Evolutionary conservation across 805 yeast species (phyloP).

Genomic region (Wickerhamiella australiensis): DNA sequence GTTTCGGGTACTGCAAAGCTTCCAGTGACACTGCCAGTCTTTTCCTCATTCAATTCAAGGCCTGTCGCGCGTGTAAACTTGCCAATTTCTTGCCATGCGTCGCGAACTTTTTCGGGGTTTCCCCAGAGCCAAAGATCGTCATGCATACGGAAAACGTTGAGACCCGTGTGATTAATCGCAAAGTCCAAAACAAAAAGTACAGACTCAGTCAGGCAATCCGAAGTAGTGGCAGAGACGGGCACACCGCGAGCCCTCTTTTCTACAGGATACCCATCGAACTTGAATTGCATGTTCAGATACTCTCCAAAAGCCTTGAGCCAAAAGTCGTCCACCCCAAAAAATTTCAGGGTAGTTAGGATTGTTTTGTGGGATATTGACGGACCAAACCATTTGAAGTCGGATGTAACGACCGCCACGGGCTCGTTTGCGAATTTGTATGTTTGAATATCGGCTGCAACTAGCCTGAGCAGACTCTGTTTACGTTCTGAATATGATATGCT

Average conservation of each 20-base stretch:
- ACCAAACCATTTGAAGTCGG: conserved; percentile 13
- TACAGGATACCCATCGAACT: not conserved
- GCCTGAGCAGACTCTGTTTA: not conserved
- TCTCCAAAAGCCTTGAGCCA: conserved; percentile 1
- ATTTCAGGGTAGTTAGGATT: not conserved
- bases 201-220: not conserved
- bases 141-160: not conserved
- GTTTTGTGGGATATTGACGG: conserved; percentile 6
- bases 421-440: not conserved
- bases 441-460: not conserved
- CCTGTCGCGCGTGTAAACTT: conserved; percentile 1
- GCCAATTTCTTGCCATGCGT: not conserved
- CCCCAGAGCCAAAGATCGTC: conserved; percentile 9
- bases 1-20: too few relatives aligned
- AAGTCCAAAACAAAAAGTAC: conserved; percentile 5
- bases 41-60: conserved; percentile 1
- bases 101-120: not conserved
- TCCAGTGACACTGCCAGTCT: not conserved
- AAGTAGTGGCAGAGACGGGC: not conserved
- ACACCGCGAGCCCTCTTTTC: not conserved
- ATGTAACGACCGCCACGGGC: not conserved
- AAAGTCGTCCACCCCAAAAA: conserved; percentile 2
- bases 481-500: not conserved
- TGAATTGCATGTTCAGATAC: not conserved
- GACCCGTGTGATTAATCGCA: not conserved